These are phyloP conservation scores for Septoria linicola DNA, from an alignment of 2,329 filamentous ascomycete genomes.

Conservation along the genomic window DNA sequence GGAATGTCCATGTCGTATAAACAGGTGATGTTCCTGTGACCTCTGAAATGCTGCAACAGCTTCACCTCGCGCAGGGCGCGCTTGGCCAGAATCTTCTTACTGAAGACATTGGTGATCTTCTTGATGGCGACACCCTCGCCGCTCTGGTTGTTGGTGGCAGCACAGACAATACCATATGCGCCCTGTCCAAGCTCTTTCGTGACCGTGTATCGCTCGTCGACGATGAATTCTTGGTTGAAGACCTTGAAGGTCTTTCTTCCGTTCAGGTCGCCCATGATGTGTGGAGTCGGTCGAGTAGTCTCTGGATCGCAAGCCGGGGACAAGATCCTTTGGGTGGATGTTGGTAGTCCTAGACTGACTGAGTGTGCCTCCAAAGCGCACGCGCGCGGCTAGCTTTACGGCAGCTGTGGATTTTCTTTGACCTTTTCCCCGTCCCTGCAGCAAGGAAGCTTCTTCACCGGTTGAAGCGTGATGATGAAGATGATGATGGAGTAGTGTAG, in stretches of 20 bases:
- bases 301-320: too few species aligned
- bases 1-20: slow-evolving; percentile 99
- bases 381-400: slow-evolving; percentile 8
- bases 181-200: slow-evolving; percentile 98
- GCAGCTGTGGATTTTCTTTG: too few species aligned
- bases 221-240: slow-evolving; percentile 99
- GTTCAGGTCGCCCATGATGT: slow-evolving; percentile 58
- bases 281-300: neutral
- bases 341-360: too few species aligned
- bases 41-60: slow-evolving; percentile 92
- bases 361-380: neutral
- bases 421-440: slow-evolving; percentile 3
- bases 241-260: slow-evolving; percentile 96
- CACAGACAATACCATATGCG: slow-evolving; percentile 97
- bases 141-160: slow-evolving; percentile 86
- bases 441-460: slow-evolving; percentile 1
- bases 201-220: slow-evolving; percentile 96
- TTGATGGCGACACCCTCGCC: slow-evolving; percentile 97
- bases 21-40: slow-evolving; percentile 75
- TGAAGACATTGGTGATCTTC: slow-evolving; percentile 99
- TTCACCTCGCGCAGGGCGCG: slow-evolving; percentile 97
- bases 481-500: too few species aligned
- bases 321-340: too few species aligned
- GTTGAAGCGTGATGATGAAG: too few species aligned
- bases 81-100: slow-evolving; percentile 99